Conservation (phyloP, 2,329 filamentous ascomycete genomes). For the Sporothrix euskadiensis region DNA sequence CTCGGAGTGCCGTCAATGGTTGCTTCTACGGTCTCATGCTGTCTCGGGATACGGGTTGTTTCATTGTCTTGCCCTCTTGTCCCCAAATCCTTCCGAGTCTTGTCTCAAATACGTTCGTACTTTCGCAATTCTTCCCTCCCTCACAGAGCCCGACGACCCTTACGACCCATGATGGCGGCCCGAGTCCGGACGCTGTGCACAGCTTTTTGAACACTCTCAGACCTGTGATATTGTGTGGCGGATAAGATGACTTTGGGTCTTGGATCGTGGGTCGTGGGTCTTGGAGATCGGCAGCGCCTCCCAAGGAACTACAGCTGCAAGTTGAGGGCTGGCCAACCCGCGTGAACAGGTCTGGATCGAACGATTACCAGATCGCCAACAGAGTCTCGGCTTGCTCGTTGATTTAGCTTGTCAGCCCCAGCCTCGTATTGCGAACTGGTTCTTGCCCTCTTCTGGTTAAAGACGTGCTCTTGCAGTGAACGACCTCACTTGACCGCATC, state of each 20-base stretch:
- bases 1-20: slow-evolving; percentile 7
- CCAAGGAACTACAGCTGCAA: neutral
- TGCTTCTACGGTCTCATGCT: neutral
- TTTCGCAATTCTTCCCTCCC: neutral
- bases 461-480: neutral
- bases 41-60: neutral
- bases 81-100: neutral
- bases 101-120: neutral
- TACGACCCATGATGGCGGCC: neutral
- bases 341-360: neutral
- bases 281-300: neutral
- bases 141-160: neutral
- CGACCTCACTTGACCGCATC: neutral
- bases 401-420: slow-evolving; percentile 3
- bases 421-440: slow-evolving; percentile 20
- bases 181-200: neutral
- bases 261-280: neutral
- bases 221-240: neutral
- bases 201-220: neutral
- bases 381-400: neutral
- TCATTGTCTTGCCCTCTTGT: neutral
- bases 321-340: neutral
- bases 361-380: neutral
- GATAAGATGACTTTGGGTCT: neutral
- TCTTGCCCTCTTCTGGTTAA: slow-evolving; percentile 17